Conservation (phyloP, 2,329 filamentous ascomycete species). For the Colletotrichum musae region DNA sequence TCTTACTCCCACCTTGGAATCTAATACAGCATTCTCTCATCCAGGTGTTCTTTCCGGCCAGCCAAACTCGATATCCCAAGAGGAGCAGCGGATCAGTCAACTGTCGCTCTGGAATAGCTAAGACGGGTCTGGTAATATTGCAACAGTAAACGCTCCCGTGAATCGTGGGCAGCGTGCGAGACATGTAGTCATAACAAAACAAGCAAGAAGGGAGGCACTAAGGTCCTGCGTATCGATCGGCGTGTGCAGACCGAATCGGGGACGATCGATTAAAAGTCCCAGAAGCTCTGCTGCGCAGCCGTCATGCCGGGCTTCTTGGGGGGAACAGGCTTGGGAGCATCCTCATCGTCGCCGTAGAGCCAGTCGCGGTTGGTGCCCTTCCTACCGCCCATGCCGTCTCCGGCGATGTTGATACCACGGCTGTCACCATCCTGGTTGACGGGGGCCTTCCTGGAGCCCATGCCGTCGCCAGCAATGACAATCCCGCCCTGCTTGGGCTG, state of each 20-base stretch:
- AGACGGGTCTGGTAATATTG: conserved; percentile 33
- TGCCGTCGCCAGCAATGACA: conserved; percentile 73
- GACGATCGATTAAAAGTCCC: conserved; percentile 59
- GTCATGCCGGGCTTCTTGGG: conserved; percentile 54
- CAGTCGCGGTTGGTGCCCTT: conserved; percentile 70
- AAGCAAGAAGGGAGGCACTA: conserved; percentile 29
- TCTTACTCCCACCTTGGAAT: background rate
- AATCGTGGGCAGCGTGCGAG: conserved; percentile 52
- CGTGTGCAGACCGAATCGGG: conserved; percentile 11
- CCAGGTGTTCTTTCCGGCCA: conserved; percentile 8
- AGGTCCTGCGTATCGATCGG: conserved; percentile 28
- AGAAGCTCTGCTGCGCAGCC: conserved; percentile 57
- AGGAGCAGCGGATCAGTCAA: background rate
- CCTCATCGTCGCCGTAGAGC: conserved; percentile 67
- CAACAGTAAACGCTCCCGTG: conserved; percentile 45
- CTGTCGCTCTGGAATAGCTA: conserved; percentile 26
- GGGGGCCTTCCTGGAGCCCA: conserved; percentile 71
- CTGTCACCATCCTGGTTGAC: conserved; percentile 49
- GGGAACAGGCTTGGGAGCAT: conserved; percentile 51
- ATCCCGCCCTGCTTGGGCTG: conserved; percentile 46
- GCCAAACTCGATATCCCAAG: background rate
- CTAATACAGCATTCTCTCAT: conserved; percentile 28
- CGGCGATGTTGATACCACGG: conserved; percentile 62
- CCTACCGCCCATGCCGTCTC: conserved; percentile 77
- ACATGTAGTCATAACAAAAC: conserved; percentile 47